These are phyloP conservation scores for Agaricus subrufescens DNA, from an alignment of 768 basidiomycete genomes.

Conservation along the genomic window DNA sequence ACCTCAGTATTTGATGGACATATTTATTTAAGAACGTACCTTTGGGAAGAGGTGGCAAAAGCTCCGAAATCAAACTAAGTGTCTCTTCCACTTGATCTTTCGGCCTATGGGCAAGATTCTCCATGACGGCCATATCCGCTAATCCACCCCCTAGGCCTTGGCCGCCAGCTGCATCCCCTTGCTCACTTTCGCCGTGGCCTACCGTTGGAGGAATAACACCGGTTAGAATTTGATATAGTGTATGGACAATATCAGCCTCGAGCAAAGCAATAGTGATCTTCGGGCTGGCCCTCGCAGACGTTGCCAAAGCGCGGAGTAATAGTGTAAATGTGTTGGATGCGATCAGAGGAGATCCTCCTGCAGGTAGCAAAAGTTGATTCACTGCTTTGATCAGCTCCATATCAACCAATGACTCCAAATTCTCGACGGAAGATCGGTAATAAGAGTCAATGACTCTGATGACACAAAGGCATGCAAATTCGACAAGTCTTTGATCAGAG, in stretches of 20 bases:
- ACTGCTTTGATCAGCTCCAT: constrained; percentile 75
- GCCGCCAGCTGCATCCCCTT: constrained; percentile 55
- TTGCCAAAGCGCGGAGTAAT: constrained; percentile 81
- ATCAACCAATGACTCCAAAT: constrained; percentile 84
- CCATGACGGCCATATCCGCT: constrained; percentile 97
- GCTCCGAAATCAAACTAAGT: constrained; percentile 80
- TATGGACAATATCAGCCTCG: constrained; percentile 90
- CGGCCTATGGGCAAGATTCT: constrained; percentile 92
- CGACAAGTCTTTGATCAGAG: constrained; percentile 95
- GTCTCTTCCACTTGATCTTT: constrained; percentile 98
- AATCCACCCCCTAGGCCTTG: constrained; percentile 85
- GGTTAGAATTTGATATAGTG: constrained; percentile 91
- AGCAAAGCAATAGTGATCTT: constrained; percentile 82
- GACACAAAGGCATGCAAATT: constrained; percentile 92
- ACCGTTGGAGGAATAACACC: constrained; percentile 80
- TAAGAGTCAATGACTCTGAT: constrained; percentile 94
- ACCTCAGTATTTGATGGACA: constrained; percentile 3
- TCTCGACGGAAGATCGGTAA: constrained; percentile 76
- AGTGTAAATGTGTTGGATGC: constrained; percentile 86
- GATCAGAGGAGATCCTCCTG: constrained; percentile 82
- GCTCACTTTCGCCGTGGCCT: constrained; percentile 44
- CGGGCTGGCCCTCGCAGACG: constrained; percentile 83
- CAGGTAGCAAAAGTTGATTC: constrained; percentile 79
- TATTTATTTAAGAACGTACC: constrained; percentile 38
- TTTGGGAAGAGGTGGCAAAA: constrained; percentile 91